Evolutionary conservation across 176 grass and related monocot genomes (phyloP).

Genomic region (Bothriochloa decipiens): DNA sequence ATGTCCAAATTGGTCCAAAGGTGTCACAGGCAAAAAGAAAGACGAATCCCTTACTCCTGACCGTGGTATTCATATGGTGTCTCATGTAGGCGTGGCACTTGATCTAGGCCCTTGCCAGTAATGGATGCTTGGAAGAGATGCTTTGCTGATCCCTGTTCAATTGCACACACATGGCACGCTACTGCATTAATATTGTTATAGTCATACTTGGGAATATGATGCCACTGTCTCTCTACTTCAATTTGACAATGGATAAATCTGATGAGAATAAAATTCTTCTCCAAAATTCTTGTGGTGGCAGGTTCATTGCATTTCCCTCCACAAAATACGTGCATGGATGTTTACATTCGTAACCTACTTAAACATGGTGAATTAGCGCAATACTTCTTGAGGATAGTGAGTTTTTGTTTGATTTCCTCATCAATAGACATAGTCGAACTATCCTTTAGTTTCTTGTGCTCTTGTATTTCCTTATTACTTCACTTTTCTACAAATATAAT

Average conservation of each 20-base stretch:
- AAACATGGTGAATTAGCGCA: neutral
- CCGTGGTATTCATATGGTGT: constrained; percentile 77
- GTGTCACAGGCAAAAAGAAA: constrained; percentile 20
- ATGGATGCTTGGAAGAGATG: constrained; percentile 67
- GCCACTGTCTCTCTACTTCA: constrained; percentile 65
- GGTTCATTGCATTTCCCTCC: constrained; percentile 46
- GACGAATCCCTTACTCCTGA: constrained; percentile 18
- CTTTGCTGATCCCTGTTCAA: constrained; percentile 62
- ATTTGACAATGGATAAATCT: constrained; percentile 45
- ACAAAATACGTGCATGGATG: neutral
- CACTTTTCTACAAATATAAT: neutral
- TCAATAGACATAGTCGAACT: neutral
- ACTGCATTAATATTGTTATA: constrained; percentile 90
- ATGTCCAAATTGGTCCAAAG: constrained; percentile 76
- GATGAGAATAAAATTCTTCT: constrained; percentile 61
- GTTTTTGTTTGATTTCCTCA: neutral
- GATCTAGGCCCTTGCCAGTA: constrained; percentile 52
- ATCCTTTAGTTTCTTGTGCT: neutral
- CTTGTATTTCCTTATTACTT: neutral
- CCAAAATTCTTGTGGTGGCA: constrained; percentile 67
- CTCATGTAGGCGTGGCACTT: constrained; percentile 79
- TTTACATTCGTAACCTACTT: neutral
- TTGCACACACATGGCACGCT: constrained; percentile 60
- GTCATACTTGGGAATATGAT: constrained; percentile 86
- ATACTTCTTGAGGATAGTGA: neutral